Percentiles rank a stretch among this genome's conserved stretches.
phyloP scores from a whole-genome alignment of 345 rosid species.

The Cardamine resedifolia region DNA sequence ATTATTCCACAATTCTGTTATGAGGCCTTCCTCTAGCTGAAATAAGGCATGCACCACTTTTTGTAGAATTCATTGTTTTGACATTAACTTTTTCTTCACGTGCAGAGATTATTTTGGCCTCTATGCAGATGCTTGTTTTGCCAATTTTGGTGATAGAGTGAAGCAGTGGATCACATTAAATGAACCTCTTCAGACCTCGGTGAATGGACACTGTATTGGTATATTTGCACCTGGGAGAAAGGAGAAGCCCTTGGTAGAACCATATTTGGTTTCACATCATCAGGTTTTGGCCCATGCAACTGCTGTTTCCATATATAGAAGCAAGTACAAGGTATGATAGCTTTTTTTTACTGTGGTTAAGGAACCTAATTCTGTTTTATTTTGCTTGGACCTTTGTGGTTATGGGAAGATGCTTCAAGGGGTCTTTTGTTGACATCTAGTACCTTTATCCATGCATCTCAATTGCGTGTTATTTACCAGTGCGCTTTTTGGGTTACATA shows the following conservation, averaged over 20 bases:
- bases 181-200: constrained; percentile 65
- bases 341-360: background rate
- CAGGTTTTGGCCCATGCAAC: constrained; percentile 81
- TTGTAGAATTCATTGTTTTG: background rate
- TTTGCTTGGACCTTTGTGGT: background rate
- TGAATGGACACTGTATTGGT: constrained; percentile 60
- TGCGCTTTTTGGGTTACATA: constrained; percentile 1
- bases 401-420: background rate
- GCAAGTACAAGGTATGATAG: constrained; percentile 61
- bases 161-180: constrained; percentile 85
- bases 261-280: constrained; percentile 77
- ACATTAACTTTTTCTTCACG: constrained; percentile 22
- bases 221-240: constrained; percentile 68
- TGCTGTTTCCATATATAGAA: constrained; percentile 64
- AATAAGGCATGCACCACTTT: background rate
- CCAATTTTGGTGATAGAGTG: constrained; percentile 81
- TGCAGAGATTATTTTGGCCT: constrained; percentile 75
- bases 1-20: background rate
- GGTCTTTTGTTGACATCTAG: constrained; percentile 1
- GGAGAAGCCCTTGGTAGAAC: constrained; percentile 63
- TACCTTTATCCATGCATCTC: constrained; percentile 1
- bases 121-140: constrained; percentile 74
- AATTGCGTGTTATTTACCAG: background rate
- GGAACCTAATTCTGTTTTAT: background rate
- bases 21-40: background rate